Conservation (phyloP, 805 yeast genomes). For the Hanseniaspora hatyaiensis region DNA sequence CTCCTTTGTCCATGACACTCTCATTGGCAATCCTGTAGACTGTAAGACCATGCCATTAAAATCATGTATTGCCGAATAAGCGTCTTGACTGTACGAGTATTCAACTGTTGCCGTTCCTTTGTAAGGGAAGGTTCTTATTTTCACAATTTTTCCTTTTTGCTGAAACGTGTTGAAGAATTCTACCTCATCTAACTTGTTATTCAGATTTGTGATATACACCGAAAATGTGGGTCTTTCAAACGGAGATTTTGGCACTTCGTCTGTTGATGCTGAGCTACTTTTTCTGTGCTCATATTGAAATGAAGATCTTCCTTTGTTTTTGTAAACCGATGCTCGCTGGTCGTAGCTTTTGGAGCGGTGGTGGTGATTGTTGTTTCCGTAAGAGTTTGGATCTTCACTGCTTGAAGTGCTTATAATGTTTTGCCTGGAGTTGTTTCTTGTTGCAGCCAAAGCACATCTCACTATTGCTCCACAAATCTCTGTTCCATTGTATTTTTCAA, state of each 20-base stretch:
- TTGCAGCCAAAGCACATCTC: conserved; percentile 70
- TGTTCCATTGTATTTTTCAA: conserved; percentile 64
- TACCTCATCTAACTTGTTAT: conserved; percentile 50
- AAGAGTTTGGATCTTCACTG: not conserved
- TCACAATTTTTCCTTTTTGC: conserved; percentile 60
- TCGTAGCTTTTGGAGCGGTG: conserved; percentile 15
- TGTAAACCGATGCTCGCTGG: too few relatives aligned
- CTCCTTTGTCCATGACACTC: conserved; percentile 57
- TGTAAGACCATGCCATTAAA: conserved; percentile 71
- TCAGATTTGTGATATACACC: conserved; percentile 66
- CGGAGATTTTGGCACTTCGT: conserved; percentile 37
- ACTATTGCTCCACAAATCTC: conserved; percentile 71
- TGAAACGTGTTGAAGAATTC: conserved; percentile 50
- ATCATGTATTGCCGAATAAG: conserved; percentile 63
- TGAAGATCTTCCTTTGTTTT: too few relatives aligned
- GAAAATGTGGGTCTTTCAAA: conserved; percentile 25
- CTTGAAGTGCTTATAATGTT: conserved; percentile 13
- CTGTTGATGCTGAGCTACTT: conserved; percentile 1
- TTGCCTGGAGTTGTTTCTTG: conserved; percentile 32
- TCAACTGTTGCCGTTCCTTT: conserved; percentile 73
- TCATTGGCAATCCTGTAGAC: conserved; percentile 48
- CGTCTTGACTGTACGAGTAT: conserved; percentile 54
- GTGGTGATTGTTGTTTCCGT: conserved; percentile 8
- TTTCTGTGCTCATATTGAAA: conserved; percentile 13
- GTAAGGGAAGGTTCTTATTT: conserved; percentile 65